Base-by-base conservation (phyloP, 331 rosid species). In the Malus hybrid region DNA sequence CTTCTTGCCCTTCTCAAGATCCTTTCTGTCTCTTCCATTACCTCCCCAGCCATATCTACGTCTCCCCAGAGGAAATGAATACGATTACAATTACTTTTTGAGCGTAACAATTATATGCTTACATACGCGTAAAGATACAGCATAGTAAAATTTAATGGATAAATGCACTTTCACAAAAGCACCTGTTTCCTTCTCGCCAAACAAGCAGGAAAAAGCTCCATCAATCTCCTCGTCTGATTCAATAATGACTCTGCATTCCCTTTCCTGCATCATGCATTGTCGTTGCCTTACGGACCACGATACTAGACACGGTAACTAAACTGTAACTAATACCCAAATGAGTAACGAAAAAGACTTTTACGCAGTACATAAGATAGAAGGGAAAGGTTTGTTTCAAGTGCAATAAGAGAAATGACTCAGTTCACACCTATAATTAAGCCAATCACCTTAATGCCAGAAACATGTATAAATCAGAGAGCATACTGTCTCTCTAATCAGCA, bases 171-270 rank as follows among this genome's bases (percentile, higher is more conserved):
- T 42, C 56, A 77, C 75, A 54, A 75, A 42, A 76, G 69, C 77
- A 93, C 98, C 97, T 88, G 88, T 46, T 50, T 79, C 80, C 70
- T 80, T 82, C 63, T 83, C 88, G 65, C 80, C 85, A 68, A 81
- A 44, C 87, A 91, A 81, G 86, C 88, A 94, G 82, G 93, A 86
- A 81, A 92, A 87, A 70, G 81, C 88, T 81, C 74, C 85, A 55
- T 85, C 89, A 9, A 75, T 71, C 76, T 94, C 99, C 83, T 92
- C 97, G 67, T 94, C 99, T 3, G 97, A 90, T 64, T 90, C 97
- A 63, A 92, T 85, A 79, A 89, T 72, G 72, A 94, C 74, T 84
- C 84, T 81, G 65, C 77, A 65, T 81, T 87, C 87, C 76, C 82
- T 83, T 84, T 81, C 93, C 85, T 84, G 89, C 80, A 80, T 78